Conservation (phyloP, 352 stramenopile species). For the Phytopythium aichiense region DNA sequence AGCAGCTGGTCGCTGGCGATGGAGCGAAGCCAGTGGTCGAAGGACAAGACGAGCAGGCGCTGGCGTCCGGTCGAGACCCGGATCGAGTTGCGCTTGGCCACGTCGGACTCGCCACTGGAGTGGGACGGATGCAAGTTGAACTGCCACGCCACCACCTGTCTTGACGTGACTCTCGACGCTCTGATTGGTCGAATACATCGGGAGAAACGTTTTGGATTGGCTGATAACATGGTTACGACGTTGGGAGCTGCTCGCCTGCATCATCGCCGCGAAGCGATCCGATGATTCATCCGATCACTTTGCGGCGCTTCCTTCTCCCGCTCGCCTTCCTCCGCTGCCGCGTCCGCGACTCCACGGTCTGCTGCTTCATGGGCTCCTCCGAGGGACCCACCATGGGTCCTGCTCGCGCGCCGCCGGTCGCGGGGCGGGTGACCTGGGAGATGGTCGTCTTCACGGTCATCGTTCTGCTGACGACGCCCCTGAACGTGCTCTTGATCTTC, state of each 20-base stretch:
- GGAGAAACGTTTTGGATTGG: neutral
- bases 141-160: neutral
- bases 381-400: neutral
- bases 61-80: no score
- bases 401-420: neutral
- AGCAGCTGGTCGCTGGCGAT: no score
- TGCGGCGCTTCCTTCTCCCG: neutral
- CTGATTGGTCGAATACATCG: neutral
- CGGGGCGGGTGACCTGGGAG: neutral
- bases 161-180: neutral
- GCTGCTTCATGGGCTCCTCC: no score
- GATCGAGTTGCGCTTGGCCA: neutral
- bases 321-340: neutral
- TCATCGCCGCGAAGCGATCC: neutral
- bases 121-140: neutral
- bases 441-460: slow-evolving; percentile 15
- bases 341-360: neutral
- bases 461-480: slow-evolving; percentile 6
- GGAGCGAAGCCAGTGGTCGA: no score
- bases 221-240: neutral
- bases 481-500: slow-evolving; percentile 23
- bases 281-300: no score
- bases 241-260: neutral
- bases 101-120: neutral
- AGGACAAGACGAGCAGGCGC: no score